Evolutionary conservation across 345 rosid species (phyloP).

Genomic region (Salix arbutifolia): DNA sequence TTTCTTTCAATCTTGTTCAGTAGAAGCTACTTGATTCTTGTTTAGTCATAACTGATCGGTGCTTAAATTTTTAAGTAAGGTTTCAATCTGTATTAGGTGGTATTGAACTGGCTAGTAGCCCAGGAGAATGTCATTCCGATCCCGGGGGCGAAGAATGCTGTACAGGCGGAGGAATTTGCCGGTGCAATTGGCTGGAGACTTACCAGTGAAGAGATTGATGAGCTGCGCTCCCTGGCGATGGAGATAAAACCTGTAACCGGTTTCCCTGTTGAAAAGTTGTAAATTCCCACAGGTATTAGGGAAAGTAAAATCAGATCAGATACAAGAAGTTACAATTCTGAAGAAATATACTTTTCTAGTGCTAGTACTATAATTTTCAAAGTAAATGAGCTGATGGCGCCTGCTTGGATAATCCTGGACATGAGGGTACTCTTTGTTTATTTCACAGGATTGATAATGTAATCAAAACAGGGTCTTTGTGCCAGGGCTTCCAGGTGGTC

Average conservation of each 20-base stretch:
- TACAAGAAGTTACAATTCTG: too few relatives aligned
- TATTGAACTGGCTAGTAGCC: conserved; percentile 83
- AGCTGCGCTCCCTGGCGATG: conserved; percentile 74
- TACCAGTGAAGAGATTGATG: conserved; percentile 49
- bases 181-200: conserved; percentile 93
- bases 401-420: too few relatives aligned
- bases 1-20: not conserved
- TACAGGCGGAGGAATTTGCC: conserved; percentile 72
- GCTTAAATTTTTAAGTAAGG: not conserved
- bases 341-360: too few relatives aligned
- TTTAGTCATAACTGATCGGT: not conserved
- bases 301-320: not conserved
- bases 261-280: conserved; percentile 72
- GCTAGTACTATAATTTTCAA: too few relatives aligned
- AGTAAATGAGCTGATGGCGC: too few relatives aligned
- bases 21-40: not conserved
- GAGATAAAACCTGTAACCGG: conserved; percentile 52
- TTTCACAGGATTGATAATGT: too few relatives aligned
- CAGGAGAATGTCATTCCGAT: conserved; percentile 90
- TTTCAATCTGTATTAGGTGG: conserved; percentile 48
- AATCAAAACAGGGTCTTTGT: too few relatives aligned
- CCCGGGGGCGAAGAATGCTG: conserved; percentile 85
- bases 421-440: too few relatives aligned
- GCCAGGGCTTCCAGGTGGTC: too few relatives aligned
- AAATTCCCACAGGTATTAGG: not conserved